Percentiles rank a stretch among this genome's conserved stretches.
phyloP scores from a whole-genome alignment of 164 flowering plant genomes.

The Vitis riparia region DNA sequence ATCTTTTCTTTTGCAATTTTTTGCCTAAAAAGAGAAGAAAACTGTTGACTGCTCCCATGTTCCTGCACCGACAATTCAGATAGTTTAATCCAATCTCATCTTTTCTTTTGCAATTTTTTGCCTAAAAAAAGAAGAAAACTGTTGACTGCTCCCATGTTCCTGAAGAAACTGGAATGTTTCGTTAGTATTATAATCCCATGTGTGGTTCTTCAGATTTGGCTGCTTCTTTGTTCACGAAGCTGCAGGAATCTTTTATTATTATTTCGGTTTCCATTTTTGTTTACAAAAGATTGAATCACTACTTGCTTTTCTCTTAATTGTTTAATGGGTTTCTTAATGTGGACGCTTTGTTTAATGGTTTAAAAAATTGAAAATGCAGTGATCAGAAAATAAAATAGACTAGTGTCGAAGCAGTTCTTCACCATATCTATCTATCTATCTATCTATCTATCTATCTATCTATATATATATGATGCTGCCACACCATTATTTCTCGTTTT shows the following conservation, averaged over 20 bases:
- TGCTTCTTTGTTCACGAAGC: constrained; percentile 6
- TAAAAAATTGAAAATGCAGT: constrained; percentile 1
- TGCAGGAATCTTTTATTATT: background rate
- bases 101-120: background rate
- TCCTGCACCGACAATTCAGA: background rate
- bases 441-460: no score
- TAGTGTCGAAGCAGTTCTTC: background rate
- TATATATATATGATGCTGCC: no score
- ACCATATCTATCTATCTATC: no score
- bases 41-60: background rate
- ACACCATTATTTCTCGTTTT: no score
- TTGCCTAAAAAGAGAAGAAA: background rate
- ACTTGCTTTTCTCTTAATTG: background rate
- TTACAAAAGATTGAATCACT: background rate
- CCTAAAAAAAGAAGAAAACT: background rate
- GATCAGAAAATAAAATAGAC: background rate
- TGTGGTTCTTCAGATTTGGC: constrained; percentile 10
- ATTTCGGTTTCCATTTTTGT: background rate
- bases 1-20: background rate
- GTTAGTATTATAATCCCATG: constrained; percentile 3
- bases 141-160: background rate
- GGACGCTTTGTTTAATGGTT: constrained; percentile 12
- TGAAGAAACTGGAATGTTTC: no score
- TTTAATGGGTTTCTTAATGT: background rate
- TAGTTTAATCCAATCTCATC: background rate